Percentiles rank a stretch among this genome's conserved stretches.
phyloP scores from a whole-genome alignment of 257 asterid species.

The Solanum commersonii region DNA sequence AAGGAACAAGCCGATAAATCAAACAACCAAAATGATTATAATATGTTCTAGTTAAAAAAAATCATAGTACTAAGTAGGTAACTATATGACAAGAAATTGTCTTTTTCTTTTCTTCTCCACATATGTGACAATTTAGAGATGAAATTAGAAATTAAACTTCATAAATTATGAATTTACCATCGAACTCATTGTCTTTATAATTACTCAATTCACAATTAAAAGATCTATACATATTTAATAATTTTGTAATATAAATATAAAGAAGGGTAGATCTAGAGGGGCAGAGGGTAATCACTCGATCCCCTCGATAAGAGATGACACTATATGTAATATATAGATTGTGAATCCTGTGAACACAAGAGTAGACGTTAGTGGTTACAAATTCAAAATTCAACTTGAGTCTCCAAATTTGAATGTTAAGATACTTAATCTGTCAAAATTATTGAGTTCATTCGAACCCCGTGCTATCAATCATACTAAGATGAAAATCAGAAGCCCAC shows the following conservation, averaged over 20 bases:
- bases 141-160: not conserved
- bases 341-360: too few species aligned
- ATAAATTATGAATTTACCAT: not conserved
- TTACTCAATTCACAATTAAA: not conserved
- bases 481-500: not conserved
- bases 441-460: not conserved
- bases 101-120: not conserved
- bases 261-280: not conserved
- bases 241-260: not conserved
- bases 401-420: rapidly evolving
- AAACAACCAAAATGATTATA: not conserved
- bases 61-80: not conserved
- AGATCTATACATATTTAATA: not conserved
- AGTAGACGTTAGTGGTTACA: not conserved
- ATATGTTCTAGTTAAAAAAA: not conserved
- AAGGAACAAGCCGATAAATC: not conserved
- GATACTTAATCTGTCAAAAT: too few species aligned
- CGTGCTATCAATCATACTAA: not conserved
- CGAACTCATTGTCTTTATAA: not conserved
- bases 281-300: not conserved
- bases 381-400: too few species aligned
- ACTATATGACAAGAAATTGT: not conserved
- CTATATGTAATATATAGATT: too few species aligned
- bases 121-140: not conserved
- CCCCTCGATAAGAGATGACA: too few species aligned